Evolutionary conservation across 2,329 filamentous ascomycete species (phyloP), one percentile per base, ranked within the genome.

Genomic region (Diaporthe citriasiana): DNA sequence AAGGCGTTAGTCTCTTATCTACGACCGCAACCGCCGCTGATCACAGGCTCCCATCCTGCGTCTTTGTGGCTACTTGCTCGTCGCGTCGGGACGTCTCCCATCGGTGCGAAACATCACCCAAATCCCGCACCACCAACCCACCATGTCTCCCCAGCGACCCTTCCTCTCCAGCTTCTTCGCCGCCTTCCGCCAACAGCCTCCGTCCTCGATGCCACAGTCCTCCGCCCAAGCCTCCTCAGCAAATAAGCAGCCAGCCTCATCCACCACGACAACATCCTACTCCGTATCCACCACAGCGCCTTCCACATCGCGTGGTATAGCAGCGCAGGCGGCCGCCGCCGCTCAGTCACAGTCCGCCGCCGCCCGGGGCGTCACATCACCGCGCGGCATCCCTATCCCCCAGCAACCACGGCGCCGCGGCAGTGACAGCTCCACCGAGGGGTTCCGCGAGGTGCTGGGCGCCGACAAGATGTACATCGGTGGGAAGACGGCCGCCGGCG

Each of bases 381-480:
- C 73, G 12, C 55, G 73, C 55, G 78, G 74, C 70, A 85, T 88
- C 25, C 85, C 86, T 47, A 86, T 85, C 50, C 85, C 82, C 17
- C 76, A 80, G 40, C 70, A 77, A 35, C n/a, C 84, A 87, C 72
- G 72, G 19, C 86, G 93, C 72, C 87, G 93, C 72, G 93, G 93
- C 35, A 94, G 92, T 77, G 93, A 95, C 78, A 94, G 92, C 82
- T 93, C 90, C 76, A 92, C 89, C 70, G 93, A 95, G 79, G 93
- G 93, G 1, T 95, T 95, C 81, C 86, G 93, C 70, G 93, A 95
- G 75, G 92, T 91, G 47, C 82, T 91, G 65, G 93, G 92, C 2
- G 89, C 90, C 1, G 93, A 95, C 77, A 95, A 94, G 83, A 94
- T 93, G 92, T 95, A 95, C 79, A 93, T 95, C 71, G 93, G 93